Evolutionary conservation across 1,284 basidiomycete genomes (phyloP), one percentile per base, ranked within the genome.

Genomic region (Apiotrichum brassicae): DNA sequence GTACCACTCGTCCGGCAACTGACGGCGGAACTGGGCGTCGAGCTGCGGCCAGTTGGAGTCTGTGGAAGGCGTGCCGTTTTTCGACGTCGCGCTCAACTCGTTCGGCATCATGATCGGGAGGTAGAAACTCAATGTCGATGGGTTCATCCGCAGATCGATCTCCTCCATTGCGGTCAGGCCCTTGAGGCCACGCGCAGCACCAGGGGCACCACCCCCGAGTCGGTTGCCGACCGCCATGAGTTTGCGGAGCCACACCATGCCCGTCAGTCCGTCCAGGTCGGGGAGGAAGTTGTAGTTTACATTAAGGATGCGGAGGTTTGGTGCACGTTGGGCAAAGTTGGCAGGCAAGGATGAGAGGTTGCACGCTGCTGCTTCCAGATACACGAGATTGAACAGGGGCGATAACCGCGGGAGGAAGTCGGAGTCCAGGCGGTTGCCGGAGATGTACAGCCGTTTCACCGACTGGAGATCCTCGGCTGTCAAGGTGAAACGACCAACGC

Each of bases 131-230:
- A 93, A 80, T 23, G 90, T 94, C 57, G 86, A 87, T 44, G 92
- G 91, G 68, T 97, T 95, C 88, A 93, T 93, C 76, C 85, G 81
- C 72, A 95, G 81, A 75, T 97, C 91, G 32, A 92, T 70, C 80
- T 87, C 83, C 76, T 94, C 88, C 56, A 90, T 85, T 38, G 72
- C 83, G 3, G 77, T 76, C 78, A 92, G 82, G 40, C 81, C 78
- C 57, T 79, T 78, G 54, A 92, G 73, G 35, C 85, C 77, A 48
- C 80, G 78, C 68, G 91, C 40, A 65, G 91, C 75, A 19, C 24
- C 40, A 2, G 40, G 40, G 48, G 79, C 77, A 9, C 38, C 30
- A 9, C 57, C 65, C 7, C 68, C 72, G 62, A 95, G 70, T 58
- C 91, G 79, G 60, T 84, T 86, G 45, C 90, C 92, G 62, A 95